Base-by-base conservation (phyloP, 2,329 filamentous ascomycete species). In the Acarospora socialis region DNA sequence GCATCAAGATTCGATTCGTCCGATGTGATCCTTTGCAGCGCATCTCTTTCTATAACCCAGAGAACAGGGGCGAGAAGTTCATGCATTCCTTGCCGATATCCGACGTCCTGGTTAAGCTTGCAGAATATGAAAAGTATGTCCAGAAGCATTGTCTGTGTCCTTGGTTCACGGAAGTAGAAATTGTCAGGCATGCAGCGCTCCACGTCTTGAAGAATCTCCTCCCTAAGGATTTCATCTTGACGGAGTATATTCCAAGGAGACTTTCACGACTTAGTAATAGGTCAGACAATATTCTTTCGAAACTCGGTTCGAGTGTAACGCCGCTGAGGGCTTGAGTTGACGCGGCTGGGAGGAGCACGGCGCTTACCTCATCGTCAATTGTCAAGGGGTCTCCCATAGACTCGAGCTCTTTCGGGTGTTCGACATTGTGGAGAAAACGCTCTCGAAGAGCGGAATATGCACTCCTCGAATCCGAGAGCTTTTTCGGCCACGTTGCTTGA, bases 51-150 rank as follows among this genome's bases (percentile, higher is more conserved):
- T 4, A 95, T 61, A 2, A 83, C 80, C 67, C 83, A 83, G 5
- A 94, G 61, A 21, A 98, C 74, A 0, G 90, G 86, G 0, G 90
- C 90, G 9, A 95, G 65, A 25, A 98, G 63, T 56, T 98, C 90
- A 52, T 98, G 90, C 87, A 98, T 98, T 7, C 90, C 90, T 59
- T 98, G 90, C n/a, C 90, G 74, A 52, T 98, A 98, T 10, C 83
- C 83, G 33, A 83, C 68, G 43, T 78, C 74, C 2, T 82, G 82
- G 48, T 95, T 82, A 32, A 92, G 68, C 55, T 93, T 95, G 59
- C 84, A 90, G 57, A 86, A 95, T 43, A 98, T 70, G 55, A 95
- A 98, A 20, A 98, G 64, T 19, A 94, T 75, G 49, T 98, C 81
- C 19, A 92, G 60, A 46, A 98, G 76, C 55, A 82, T 80, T 24